phyloP scores from a whole-genome alignment of 805 yeast genomes.

The Yueomyces sinensis region DNA sequence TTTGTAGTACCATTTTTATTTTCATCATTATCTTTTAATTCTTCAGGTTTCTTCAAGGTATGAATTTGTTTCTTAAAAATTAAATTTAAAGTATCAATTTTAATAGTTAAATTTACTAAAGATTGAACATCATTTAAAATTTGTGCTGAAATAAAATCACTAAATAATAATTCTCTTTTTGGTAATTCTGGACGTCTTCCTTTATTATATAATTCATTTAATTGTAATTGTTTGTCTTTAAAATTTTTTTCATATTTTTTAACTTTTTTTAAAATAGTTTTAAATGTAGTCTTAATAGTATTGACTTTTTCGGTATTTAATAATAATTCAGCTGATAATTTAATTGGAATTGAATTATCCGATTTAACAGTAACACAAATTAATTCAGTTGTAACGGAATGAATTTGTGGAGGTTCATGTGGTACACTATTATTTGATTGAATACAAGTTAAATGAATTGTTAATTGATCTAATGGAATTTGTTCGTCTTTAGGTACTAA shows the following conservation, averaged over 20 bases:
- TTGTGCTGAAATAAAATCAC: constrained; percentile 18
- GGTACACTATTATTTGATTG: constrained; percentile 21
- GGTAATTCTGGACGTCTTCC: constrained; percentile 7
- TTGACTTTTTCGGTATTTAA: constrained; percentile 13
- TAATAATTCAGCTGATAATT: constrained; percentile 24
- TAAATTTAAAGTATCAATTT: constrained; percentile 10
- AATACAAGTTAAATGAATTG: constrained; percentile 21
- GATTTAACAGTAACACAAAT: constrained; percentile 25
- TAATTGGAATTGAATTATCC: constrained; percentile 28
- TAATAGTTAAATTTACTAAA: constrained; percentile 14
- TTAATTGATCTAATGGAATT: constrained; percentile 12
- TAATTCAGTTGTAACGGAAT: constrained; percentile 19
- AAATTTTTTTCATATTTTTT: constrained; percentile 9
- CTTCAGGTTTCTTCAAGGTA: constrained; percentile 6
- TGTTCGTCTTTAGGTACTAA: constrained; percentile 15
- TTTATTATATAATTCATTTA: constrained; percentile 17
- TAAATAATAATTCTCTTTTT: constrained; percentile 16
- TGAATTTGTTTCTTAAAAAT: constrained; percentile 20
- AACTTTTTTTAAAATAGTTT: constrained; percentile 5
- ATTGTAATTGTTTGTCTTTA: constrained; percentile 8
- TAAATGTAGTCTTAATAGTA: constrained; percentile 14
- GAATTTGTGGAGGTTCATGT: constrained; percentile 21
- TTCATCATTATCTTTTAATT: no score
- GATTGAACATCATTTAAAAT: constrained; percentile 21
- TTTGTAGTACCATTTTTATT: constrained; percentile 1